Conservation (phyloP, 2,329 filamentous ascomycete species). For the Sordariomycetes sp. region DNA sequence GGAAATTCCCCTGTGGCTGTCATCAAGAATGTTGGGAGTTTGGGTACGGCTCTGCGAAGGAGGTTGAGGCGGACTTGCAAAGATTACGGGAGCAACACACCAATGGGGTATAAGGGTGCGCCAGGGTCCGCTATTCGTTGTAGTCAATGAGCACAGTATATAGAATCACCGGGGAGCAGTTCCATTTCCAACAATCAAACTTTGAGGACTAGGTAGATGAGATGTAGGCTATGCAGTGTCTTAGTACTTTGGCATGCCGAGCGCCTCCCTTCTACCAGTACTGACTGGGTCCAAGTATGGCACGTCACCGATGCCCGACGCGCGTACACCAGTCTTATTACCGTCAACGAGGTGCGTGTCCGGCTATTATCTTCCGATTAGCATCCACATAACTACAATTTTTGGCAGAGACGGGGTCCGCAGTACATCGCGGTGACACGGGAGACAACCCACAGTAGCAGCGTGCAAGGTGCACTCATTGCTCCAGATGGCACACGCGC, state of each 20-base stretch:
- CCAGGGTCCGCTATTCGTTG: no score
- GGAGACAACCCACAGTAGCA: conserved; percentile 32
- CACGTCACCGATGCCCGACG: conserved; percentile 37
- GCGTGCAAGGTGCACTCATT: conserved; percentile 41
- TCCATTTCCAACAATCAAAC: no score
- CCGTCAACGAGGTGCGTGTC: conserved; percentile 40
- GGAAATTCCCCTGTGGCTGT: no score
- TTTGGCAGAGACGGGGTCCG: background rate
- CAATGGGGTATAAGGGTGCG: no score
- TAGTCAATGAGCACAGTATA: no score
- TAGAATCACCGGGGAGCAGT: no score
- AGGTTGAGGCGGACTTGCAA: no score
- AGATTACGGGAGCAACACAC: no score
- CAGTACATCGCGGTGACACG: conserved; percentile 22
- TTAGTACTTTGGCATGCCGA: background rate
- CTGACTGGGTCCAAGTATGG: conserved; percentile 39
- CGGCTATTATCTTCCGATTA: conserved; percentile 13
- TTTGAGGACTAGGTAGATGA: no score
- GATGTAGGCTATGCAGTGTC: no score
- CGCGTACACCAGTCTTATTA: conserved; percentile 34
- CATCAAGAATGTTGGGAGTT: no score
- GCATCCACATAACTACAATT: background rate
- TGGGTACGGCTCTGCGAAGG: no score
- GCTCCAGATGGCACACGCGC: conserved; percentile 40
- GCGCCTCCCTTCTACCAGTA: conserved; percentile 15